Percentiles rank a stretch among this genome's conserved stretches.
Conservation (phyloP, 345 rosid species). For the Dimocarpus longan region DNA sequence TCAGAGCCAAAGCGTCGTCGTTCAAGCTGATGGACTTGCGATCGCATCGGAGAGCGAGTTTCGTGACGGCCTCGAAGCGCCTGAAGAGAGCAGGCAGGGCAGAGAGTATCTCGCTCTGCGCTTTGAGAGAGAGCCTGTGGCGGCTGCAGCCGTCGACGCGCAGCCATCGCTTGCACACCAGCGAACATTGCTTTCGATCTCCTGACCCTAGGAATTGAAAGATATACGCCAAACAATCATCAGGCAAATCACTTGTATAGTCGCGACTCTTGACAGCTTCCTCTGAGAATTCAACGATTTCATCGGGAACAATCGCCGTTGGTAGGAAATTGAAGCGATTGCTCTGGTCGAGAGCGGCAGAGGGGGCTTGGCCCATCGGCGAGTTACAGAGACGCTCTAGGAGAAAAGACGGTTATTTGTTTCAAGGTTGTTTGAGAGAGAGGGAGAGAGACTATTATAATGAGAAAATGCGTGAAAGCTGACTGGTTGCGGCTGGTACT, state of each 20-base stretch:
- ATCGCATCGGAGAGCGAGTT: constrained; percentile 76
- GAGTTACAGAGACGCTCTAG: constrained; percentile 23
- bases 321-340: constrained; percentile 14
- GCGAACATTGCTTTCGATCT: constrained; percentile 76
- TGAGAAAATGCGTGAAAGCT: neutral
- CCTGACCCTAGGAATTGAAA: constrained; percentile 71
- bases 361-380: constrained; percentile 62
- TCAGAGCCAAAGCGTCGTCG: constrained; percentile 60
- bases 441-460: constrained; percentile 19
- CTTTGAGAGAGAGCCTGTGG: constrained; percentile 68
- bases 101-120: constrained; percentile 50
- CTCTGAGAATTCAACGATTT: constrained; percentile 21
- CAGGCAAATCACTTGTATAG: constrained; percentile 63
- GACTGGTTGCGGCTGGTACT: neutral
- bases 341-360: constrained; percentile 34
- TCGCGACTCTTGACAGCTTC: constrained; percentile 34
- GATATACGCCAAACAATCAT: constrained; percentile 76
- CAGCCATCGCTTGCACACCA: constrained; percentile 77
- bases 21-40: constrained; percentile 60
- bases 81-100: constrained; percentile 47
- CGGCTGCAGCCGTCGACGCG: constrained; percentile 78
- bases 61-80: constrained; percentile 75
- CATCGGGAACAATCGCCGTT: constrained; percentile 22
- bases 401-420: neutral
- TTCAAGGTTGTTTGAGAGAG: neutral